Conservation (phyloP, 768 basidiomycete genomes). For the Boletus reticulatus region DNA sequence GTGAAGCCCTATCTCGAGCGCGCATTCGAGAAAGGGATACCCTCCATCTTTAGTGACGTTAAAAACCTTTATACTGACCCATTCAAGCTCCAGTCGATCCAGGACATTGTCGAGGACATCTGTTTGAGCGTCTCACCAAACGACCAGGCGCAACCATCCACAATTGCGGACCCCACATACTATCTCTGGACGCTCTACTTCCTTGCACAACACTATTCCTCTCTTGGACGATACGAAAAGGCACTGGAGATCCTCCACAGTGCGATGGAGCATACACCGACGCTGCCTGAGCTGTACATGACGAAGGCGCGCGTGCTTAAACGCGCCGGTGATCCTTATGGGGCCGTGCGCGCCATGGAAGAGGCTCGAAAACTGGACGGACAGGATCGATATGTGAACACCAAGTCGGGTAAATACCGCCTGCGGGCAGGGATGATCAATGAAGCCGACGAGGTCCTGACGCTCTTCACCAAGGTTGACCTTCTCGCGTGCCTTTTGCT, state of each 20-base stretch:
- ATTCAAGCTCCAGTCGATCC: constrained; percentile 64
- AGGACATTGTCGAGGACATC: constrained; percentile 61
- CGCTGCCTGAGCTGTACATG: constrained; percentile 86
- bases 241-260: constrained; percentile 61
- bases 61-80: constrained; percentile 75
- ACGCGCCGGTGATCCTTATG: constrained; percentile 74
- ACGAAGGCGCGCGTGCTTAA: constrained; percentile 83
- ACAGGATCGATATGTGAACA: constrained; percentile 94
- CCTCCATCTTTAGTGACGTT: constrained; percentile 90
- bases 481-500: background rate
- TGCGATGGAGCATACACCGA: constrained; percentile 86
- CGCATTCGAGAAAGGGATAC: constrained; percentile 81
- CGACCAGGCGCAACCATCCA: constrained; percentile 28
- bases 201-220: constrained; percentile 86
- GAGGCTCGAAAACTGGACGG: constrained; percentile 84
- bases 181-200: constrained; percentile 96
- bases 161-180: constrained; percentile 57
- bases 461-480: constrained; percentile 87
- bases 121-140: constrained; percentile 36
- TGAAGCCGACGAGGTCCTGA: constrained; percentile 72
- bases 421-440: constrained; percentile 77
- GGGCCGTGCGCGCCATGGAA: constrained; percentile 74
- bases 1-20: constrained; percentile 64
- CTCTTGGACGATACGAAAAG: constrained; percentile 42
- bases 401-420: constrained; percentile 89